Evolutionary conservation across 129 eudicot genomes (phyloP), one percentile per base, ranked within the genome.

Genomic region (Ambrosia artemisiifolia): DNA sequence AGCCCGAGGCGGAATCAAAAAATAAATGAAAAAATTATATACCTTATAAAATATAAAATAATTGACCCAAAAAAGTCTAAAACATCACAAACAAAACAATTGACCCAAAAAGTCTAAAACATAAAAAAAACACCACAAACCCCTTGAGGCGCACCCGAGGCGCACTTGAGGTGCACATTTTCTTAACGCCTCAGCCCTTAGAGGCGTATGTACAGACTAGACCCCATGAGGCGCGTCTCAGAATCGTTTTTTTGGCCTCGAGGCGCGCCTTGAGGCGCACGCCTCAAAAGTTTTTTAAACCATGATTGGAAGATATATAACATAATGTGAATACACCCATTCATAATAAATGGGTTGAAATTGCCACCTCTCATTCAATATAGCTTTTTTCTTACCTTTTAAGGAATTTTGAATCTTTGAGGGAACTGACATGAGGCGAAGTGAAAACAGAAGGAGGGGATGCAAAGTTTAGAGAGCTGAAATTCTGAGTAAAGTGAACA

Each of bases 401-500:
- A 44, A 90, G 59, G 65, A 81, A 81, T 71, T 89, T 78, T 12
- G 89, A 86, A 53, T 86, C 96, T 80, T 72, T 84, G 38, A 79
- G 60, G 59, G 92, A 80, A 65, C 81, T 84, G 76, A 79, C 85
- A 67, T 89, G 96, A 17, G 97, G 98, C 6, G 98, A 85, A 64
- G 96, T 86, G 87, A 88, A 88, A 72, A 88, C 85, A 5, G 94
- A 79, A 7, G 95, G 96, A 43, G 81, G 83, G 3, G 99, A 83
- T 12, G 88, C 76, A 75, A 88, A 95, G 75, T 82, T 84, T 64
- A 95, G 87, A 12, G 95, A 77, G 70, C 82, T 88, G 74, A 86
- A 80, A 16, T 92, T 78, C 75, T 89, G 98, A 20, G 92, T 76
- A 49, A 78, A 77, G 82, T 88, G 97, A 34, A 76, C 48, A 6